Evolutionary conservation across 768 basidiomycete genomes (phyloP), one percentile per base, ranked within the genome.

Genomic region (Gelatoporia subvermispora): DNA sequence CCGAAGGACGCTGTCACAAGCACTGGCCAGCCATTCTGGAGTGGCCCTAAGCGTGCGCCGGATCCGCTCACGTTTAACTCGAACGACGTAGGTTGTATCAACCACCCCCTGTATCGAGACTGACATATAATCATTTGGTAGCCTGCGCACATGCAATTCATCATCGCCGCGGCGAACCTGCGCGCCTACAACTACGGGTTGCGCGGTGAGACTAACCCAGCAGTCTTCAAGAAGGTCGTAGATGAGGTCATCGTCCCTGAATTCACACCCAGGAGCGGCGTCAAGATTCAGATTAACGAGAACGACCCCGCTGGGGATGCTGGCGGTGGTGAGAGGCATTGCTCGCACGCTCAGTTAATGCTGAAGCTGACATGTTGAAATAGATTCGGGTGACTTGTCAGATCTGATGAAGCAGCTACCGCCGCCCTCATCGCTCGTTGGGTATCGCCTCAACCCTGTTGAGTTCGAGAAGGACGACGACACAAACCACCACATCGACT

Each of bases 401-500:
- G 77, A 78, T 16, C 67, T 91, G 45, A 60, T 79, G 43, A 76
- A 82, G 54, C 77, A 85, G 53, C 72, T 99, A 18, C 96, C 96
- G 20, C 67, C 87, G 16, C 95, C 96, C 0, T 90, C 93, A 2
- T 89, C 90, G 16, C 72, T 99, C 36, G 94, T 87, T 43, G 96
- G 96, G n/a, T 99, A 94, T 72, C 87, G 96, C 47, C 78, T 99
- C 41, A 88, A 75, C 44, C 91, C 95, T 2, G 95, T 94, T 43
- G 93, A 96, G 60, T 99, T 99, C 56, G 96, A 99, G 75, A 99
- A 99, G 72, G 96, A 99, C 61, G 95, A 98, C 59, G 96, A 99
- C 63, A 80, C 87, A 43, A 99, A 99, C 69, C 82, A 89, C 69
- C 96, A 99, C 68, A 97, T 99, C 63, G 96, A 95, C 70, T 97